These are phyloP conservation scores for Striga asiatica DNA, from an alignment of 257 asterid species.

Conservation along the genomic window DNA sequence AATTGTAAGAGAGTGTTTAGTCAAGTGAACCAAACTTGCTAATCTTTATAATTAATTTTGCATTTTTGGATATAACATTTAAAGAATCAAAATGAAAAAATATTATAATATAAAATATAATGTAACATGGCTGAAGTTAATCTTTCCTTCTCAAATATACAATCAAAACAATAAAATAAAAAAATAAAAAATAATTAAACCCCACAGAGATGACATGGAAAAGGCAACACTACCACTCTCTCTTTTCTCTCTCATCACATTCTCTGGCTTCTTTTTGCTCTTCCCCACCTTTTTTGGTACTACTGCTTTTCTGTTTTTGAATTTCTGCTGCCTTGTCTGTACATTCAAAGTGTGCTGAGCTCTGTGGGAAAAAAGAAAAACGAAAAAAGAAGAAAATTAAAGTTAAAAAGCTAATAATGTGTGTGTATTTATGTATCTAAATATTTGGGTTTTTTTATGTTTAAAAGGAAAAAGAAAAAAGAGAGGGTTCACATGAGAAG, in stretches of 20 bases:
- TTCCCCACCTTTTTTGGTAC: constrained; percentile 12
- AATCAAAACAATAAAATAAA: not conserved
- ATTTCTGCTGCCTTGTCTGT: constrained; percentile 24
- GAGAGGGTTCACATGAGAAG: constrained; percentile 1
- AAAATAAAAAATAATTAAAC: not conserved
- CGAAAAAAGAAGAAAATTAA: constrained; percentile 5
- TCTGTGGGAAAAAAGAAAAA: constrained; percentile 13
- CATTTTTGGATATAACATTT: too few relatives aligned
- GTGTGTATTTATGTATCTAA: not conserved
- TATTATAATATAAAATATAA: too few relatives aligned
- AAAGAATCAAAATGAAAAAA: too few relatives aligned
- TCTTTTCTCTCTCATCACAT: constrained; percentile 24
- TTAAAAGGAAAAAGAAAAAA: not conserved
- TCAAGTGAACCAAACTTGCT: too few relatives aligned
- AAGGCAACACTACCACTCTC: constrained; percentile 24
- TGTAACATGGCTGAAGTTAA: too few relatives aligned
- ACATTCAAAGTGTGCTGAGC: constrained; percentile 8
- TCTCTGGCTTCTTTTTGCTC: constrained; percentile 19
- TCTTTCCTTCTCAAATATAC: not conserved
- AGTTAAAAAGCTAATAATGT: not conserved
- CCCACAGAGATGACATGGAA: constrained; percentile 29
- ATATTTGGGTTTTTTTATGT: not conserved
- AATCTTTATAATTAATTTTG: too few relatives aligned
- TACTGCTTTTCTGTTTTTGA: constrained; percentile 25
- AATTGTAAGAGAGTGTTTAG: too few relatives aligned